These are phyloP conservation scores for Trichosporon sp. DNA, from an alignment of 1,284 basidiomycete species.

Conservation along the genomic window DNA sequence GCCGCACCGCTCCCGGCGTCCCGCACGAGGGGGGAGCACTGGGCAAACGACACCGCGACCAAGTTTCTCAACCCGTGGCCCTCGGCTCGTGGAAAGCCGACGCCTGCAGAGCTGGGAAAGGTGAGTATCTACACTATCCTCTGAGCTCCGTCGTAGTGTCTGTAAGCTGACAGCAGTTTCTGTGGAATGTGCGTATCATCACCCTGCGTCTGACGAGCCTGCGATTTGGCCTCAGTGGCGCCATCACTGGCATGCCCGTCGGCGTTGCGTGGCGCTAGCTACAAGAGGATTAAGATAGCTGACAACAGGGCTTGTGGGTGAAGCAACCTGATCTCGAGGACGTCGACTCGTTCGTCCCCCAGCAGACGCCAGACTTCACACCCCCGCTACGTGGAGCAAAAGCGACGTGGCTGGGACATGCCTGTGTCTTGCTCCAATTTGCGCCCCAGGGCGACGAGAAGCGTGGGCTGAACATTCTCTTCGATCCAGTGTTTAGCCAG, in stretches of 20 bases:
- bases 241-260: no score
- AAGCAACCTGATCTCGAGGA: conserved; percentile 29
- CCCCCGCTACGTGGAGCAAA: conserved; percentile 48
- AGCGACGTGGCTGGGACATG: conserved; percentile 67
- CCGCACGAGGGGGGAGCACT: conserved; percentile 25
- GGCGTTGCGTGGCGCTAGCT: no score
- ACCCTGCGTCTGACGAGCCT: not conserved
- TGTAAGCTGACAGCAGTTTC: conserved; percentile 14
- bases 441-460: conserved; percentile 46
- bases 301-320: conserved; percentile 9
- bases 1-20: not conserved
- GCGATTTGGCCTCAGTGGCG: no score
- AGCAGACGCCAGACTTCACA: conserved; percentile 6
- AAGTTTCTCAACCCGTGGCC: conserved; percentile 52
- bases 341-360: conserved; percentile 9
- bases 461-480: conserved; percentile 56
- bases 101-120: conserved; percentile 12
- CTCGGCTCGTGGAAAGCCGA: conserved; percentile 31
- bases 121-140: conserved; percentile 1
- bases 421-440: conserved; percentile 64
- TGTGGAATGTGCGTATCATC: conserved; percentile 11
- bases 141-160: not conserved
- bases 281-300: no score
- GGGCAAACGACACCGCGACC: conserved; percentile 34
- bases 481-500: conserved; percentile 65